Base-by-base conservation (phyloP, 2,329 filamentous ascomycete species). In the Exophiala oligosperma region DNA sequence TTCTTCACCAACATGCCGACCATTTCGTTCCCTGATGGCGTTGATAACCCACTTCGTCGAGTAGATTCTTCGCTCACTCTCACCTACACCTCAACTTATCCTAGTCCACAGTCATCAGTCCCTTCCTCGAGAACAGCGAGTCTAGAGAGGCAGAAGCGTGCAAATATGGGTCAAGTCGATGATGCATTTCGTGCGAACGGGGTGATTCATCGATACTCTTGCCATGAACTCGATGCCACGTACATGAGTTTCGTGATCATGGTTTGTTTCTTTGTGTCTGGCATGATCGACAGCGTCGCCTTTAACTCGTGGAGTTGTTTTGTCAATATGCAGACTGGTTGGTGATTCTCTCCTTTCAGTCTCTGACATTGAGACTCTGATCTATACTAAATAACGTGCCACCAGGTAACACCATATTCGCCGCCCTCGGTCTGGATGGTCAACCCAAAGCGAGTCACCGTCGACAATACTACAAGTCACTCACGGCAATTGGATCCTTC, bases 291-390 rank as follows among this genome's bases (percentile, higher is more conserved):
- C 61, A 74, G 74, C 57, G 72, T 74, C 41, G 73, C 76, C 9
- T 78, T 77, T 68, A 76, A 76, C 63, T 74, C 75, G 12, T 78
- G 76, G 75, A 74, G 72, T 32, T 78, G 76, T 60, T 79, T 79
- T 67, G 67, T 78, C 41, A 74, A 74, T 52, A 78, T 79, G 76
- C 76, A 79, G 60, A 78, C 76, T 2, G 76, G 76, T 77, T 72
- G 28, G 68, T 61, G 32, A 14, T 23, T 26, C 26, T 40, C n/a
- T 53, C 37, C 21, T 46, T 55, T 23, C 41, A 23, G n/a, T 28
- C 26, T 1, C 49, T 35, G 12, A 11, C 29, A 28, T 47, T 32
- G 26, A 28, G 2, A 9, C 12, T 44, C 41, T 17, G 46, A 44
- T 48, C 12, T 11, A 11, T 29, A n/a, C 12, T 44, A 37, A 43